These are phyloP conservation scores for Neospermospora avenae DNA, from an alignment of 2,329 filamentous ascomycete species.

Conservation along the genomic window DNA sequence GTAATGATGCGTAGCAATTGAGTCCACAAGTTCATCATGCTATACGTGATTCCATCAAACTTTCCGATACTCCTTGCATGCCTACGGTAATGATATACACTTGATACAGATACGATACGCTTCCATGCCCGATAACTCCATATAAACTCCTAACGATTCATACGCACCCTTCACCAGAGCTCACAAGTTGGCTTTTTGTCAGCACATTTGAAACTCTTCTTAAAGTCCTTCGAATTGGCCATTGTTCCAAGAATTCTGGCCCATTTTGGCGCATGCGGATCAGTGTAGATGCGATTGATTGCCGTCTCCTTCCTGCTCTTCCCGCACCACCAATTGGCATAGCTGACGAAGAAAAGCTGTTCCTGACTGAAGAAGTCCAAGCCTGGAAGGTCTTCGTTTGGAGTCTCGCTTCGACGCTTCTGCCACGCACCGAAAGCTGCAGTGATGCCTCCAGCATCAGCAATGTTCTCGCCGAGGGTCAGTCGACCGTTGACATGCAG, in stretches of 20 bases:
- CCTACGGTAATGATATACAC: background rate
- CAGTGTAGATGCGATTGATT: conserved; percentile 55
- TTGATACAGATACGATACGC: background rate
- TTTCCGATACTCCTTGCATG: background rate
- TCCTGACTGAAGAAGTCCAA: conserved; percentile 61
- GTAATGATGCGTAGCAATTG: too few relatives aligned
- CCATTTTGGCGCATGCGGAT: conserved; percentile 63
- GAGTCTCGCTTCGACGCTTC: conserved; percentile 49
- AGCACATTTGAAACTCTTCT: conserved; percentile 63
- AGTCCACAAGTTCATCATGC: background rate
- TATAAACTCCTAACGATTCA: background rate
- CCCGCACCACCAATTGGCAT: conserved; percentile 63
- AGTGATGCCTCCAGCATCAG: conserved; percentile 64
- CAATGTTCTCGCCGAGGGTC: conserved; percentile 69
- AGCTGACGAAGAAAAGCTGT: conserved; percentile 67
- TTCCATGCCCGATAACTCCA: background rate
- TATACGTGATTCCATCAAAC: background rate
- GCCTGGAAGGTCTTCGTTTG: conserved; percentile 55
- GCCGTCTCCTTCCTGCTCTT: conserved; percentile 58
- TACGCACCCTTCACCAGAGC: conserved; percentile 51
- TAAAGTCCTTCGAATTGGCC: conserved; percentile 65
- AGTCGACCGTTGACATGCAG: conserved; percentile 60
- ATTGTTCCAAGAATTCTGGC: conserved; percentile 61
- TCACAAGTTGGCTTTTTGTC: conserved; percentile 65
- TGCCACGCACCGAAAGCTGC: conserved; percentile 65